These are phyloP conservation scores for Rhodotorula sp. DNA, from an alignment of 1,284 basidiomycete species.

Conservation along the genomic window DNA sequence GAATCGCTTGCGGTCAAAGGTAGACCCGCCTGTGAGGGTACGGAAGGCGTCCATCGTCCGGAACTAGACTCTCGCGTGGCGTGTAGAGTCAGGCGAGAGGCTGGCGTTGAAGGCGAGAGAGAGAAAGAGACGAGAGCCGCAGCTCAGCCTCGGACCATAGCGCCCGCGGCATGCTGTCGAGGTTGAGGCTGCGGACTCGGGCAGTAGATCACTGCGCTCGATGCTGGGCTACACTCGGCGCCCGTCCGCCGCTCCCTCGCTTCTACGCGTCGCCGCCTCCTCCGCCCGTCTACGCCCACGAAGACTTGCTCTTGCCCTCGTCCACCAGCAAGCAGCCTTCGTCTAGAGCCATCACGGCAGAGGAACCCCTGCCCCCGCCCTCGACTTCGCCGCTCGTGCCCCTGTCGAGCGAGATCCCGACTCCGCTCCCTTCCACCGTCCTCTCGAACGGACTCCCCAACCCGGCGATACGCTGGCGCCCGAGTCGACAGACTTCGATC, in stretches of 20 bases:
- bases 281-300: conserved; percentile 36
- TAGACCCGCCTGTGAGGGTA: conserved; percentile 42
- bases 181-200: no score
- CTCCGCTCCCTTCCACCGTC: conserved; percentile 28
- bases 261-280: no score
- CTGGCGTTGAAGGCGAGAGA: not conserved
- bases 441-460: conserved; percentile 39
- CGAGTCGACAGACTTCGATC: conserved; percentile 25
- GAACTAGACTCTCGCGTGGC: not conserved
- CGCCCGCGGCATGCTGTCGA: not conserved
- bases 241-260: not conserved
- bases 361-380: conserved; percentile 29
- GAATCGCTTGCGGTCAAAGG: conserved; percentile 75
- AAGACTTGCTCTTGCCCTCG: conserved; percentile 33
- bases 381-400: conserved; percentile 41
- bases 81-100: not conserved
- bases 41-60: conserved; percentile 48
- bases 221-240: not conserved
- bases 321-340: conserved; percentile 2
- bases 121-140: not conserved
- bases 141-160: no score
- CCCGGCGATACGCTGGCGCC: conserved; percentile 38
- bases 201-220: not conserved
- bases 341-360: not conserved
- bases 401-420: conserved; percentile 21